phyloP scores from a whole-genome alignment of 2,329 filamentous ascomycete genomes.

The Colletotrichum navitas region DNA sequence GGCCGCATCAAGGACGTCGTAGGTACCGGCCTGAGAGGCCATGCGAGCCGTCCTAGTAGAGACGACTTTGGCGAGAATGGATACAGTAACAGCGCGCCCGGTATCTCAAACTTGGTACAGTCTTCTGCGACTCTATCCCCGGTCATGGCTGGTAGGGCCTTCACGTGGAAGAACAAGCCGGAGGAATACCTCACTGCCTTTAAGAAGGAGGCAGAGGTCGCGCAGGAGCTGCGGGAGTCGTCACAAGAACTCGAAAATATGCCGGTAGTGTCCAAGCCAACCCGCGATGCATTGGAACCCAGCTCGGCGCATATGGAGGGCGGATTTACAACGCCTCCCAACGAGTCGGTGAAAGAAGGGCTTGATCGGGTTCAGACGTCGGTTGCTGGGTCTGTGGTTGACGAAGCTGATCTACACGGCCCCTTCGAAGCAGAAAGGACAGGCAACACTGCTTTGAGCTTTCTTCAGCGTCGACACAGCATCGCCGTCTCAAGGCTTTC shows the following conservation, averaged over 20 bases:
- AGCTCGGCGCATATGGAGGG: slow-evolving; percentile 27
- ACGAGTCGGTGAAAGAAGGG: slow-evolving; percentile 31
- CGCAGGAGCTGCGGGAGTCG: slow-evolving; percentile 19
- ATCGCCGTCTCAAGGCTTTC: slow-evolving; percentile 54
- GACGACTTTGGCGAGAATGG: slow-evolving; percentile 63
- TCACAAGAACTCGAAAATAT: slow-evolving; percentile 22
- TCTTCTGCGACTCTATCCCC: slow-evolving; percentile 53
- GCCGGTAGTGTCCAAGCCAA: neutral
- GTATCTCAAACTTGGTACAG: slow-evolving; percentile 53
- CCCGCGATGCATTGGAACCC: slow-evolving; percentile 22
- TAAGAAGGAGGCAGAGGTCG: slow-evolving; percentile 37
- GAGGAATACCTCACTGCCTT: slow-evolving; percentile 64
- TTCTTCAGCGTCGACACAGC: slow-evolving; percentile 74
- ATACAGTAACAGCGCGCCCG: slow-evolving; percentile 49
- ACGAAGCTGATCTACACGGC: slow-evolving; percentile 70
- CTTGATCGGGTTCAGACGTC: slow-evolving; percentile 55
- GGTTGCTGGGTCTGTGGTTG: slow-evolving; percentile 68
- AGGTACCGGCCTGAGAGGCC: slow-evolving; percentile 69
- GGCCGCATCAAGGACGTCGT: slow-evolving; percentile 90
- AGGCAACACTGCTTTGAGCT: slow-evolving; percentile 57
- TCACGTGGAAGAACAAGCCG: slow-evolving; percentile 75
- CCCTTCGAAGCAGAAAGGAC: slow-evolving; percentile 63
- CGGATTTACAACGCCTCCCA: slow-evolving; percentile 23
- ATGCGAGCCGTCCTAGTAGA: slow-evolving; percentile 66
- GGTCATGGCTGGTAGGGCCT: slow-evolving; percentile 61